Evolutionary conservation across 495 filamentous ascomycete genomes (phyloP), one percentile per base, ranked within the genome.

Genomic region (Aspergillus conjunctus): DNA sequence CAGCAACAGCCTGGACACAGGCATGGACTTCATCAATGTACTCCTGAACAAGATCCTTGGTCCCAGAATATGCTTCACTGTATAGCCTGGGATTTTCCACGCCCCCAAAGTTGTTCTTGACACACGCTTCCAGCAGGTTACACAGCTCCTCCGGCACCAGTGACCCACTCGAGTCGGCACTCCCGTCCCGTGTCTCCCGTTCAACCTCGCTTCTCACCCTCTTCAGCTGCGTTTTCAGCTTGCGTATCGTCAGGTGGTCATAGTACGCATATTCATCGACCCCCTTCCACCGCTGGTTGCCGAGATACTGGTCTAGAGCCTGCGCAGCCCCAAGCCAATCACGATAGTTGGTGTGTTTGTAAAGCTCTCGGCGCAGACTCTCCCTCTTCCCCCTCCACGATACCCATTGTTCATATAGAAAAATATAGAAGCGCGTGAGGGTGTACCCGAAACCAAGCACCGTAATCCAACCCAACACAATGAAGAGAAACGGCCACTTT

Each of bases 71-170:
- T 1, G 93, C 93, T 77, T 98, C 91, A 64, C 89, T 93, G 71
- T 98, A 98, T 12, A 98, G 79, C 41, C 91, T 81, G 20, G 94
- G 87, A 63, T 96, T 97, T 75, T 98, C 94, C n/a, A 94, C 86
- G 0, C 94, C 94, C 10, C 88, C 90, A 73, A 97, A 98, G 68
- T 98, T 98, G 71, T 90, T 95, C 83, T 97, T 98, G 60, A 98
- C 89, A 66, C 93, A 97, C 15, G 88, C 88, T 76, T 97, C 92
- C 32, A 94, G 76, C 50, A 98, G 72, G 8, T 77, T 79, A 48
- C 85, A 85, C 49, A 98, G 77, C 34, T 92, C 90, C 58, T 93
- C 89, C 7, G 89, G 74, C 0, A 85, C 79, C 51, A 81, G 75
- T n/a, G 67, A 56, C 50, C 81, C 75, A 56, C 69, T 68, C 9